These are phyloP conservation scores for Colletotrichum sp. DNA, from an alignment of 2,329 filamentous ascomycete genomes.

Conservation along the genomic window DNA sequence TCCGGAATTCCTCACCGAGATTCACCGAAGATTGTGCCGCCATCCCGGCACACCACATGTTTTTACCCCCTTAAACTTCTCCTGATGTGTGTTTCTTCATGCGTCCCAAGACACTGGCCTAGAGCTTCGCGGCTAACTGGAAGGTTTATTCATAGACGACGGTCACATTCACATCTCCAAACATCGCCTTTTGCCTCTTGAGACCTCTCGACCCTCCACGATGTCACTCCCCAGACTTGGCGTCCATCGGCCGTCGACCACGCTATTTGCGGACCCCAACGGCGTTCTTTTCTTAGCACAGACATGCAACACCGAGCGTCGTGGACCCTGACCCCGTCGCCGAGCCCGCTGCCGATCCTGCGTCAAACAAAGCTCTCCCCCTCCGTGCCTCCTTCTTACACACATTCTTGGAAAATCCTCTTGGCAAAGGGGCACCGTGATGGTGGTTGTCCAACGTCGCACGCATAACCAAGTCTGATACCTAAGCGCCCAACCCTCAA, in stretches of 20 bases:
- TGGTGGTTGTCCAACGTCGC: not conserved
- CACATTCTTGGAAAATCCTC: not conserved
- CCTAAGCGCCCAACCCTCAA: slow-evolving; percentile 7
- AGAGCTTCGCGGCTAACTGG: not conserved
- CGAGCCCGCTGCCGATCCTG: not conserved
- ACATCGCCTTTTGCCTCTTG: not conserved
- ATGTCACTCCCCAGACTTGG: not conserved
- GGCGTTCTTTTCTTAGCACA: slow-evolving; percentile 12
- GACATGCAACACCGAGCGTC: slow-evolving; percentile 8
- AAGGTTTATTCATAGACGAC: not conserved
- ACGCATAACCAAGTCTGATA: not conserved
- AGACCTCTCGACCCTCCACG: not conserved
- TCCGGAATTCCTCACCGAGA: not conserved
- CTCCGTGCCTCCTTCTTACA: not conserved
- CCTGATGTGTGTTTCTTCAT: not conserved
- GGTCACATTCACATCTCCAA: not conserved
- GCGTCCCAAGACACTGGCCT: not conserved
- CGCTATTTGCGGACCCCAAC: not conserved
- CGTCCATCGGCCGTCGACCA: not conserved
- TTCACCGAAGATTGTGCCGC: not conserved
- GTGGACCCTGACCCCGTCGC: slow-evolving; percentile 7
- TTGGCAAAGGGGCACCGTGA: not conserved
- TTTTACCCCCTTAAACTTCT: not conserved
- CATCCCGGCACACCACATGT: not conserved
- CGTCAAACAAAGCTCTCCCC: not conserved